Evolutionary conservation across 2,329 filamentous ascomycete species (phyloP).

Genomic region (Alternaria arbusti): DNA sequence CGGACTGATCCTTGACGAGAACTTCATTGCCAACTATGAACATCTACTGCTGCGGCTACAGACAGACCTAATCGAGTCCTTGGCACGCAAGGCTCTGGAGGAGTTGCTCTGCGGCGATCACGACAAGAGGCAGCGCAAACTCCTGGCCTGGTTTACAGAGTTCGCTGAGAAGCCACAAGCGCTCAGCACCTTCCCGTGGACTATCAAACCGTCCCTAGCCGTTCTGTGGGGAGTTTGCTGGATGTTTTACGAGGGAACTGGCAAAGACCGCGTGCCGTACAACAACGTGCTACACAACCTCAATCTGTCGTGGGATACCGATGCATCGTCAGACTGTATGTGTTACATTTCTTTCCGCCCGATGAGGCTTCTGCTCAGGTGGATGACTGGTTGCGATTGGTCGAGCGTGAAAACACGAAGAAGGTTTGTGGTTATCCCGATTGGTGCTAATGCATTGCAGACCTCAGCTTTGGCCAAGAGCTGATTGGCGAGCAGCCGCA

Average conservation of each 20-base stretch:
- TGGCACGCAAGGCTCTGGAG: conserved; percentile 39
- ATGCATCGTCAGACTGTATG: conserved; percentile 45
- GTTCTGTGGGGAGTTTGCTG: conserved; percentile 55
- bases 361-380: not conserved
- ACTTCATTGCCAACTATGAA: conserved; percentile 52
- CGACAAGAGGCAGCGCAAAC: conserved; percentile 43
- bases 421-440: not conserved
- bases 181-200: conserved; percentile 54
- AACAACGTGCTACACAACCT: conserved; percentile 36
- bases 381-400: not conserved
- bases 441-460: conserved; percentile 28
- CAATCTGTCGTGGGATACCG: conserved; percentile 33
- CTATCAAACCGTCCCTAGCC: conserved; percentile 51
- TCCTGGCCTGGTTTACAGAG: conserved; percentile 50
- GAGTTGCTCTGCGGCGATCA: conserved; percentile 35
- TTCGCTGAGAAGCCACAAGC: conserved; percentile 49
- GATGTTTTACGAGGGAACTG: conserved; percentile 44
- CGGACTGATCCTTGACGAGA: conserved; percentile 43
- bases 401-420: not conserved
- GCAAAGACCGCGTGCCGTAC: conserved; percentile 28
- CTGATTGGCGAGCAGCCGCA: conserved; percentile 38
- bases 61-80: conserved; percentile 41
- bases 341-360: conserved; percentile 26
- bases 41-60: conserved; percentile 51
- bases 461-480: conserved; percentile 39